phyloP scores from a whole-genome alignment of 179 eudicot species.

The Camellia oleifera region DNA sequence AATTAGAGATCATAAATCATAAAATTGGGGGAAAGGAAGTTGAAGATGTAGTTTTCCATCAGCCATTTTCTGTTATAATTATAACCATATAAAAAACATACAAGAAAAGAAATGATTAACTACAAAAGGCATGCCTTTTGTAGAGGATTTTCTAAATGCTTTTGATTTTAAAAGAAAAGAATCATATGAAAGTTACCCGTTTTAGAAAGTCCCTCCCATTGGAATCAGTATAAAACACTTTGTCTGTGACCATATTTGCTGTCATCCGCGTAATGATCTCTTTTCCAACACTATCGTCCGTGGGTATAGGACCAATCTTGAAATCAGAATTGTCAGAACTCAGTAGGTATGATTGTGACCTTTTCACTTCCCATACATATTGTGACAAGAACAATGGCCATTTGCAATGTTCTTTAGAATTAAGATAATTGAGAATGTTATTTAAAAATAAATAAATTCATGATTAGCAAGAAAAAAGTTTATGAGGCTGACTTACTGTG shows the following conservation, averaged over 20 bases:
- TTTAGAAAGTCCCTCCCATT: slow-evolving; percentile 85
- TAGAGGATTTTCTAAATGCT: background rate
- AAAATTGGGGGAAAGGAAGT: background rate
- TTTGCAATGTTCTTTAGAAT: slow-evolving; percentile 3
- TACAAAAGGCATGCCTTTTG: slow-evolving; percentile 4
- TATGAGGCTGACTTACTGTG: slow-evolving; percentile 47
- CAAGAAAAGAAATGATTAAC: background rate
- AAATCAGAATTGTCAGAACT: slow-evolving; percentile 18
- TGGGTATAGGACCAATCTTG: slow-evolving; percentile 83
- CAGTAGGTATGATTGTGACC: background rate
- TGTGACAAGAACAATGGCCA: background rate
- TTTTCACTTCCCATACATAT: background rate
- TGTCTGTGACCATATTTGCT: slow-evolving; percentile 60
- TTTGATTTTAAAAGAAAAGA: slow-evolving; percentile 8
- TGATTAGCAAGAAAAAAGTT: background rate
- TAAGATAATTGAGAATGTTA: background rate
- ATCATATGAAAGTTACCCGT: slow-evolving; percentile 44
- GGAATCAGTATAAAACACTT: slow-evolving; percentile 81
- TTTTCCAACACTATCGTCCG: slow-evolving; percentile 52
- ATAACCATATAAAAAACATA: slow-evolving; percentile 6
- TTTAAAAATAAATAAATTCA: background rate
- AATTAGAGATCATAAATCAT: background rate
- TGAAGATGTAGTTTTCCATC: background rate
- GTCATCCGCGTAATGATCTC: slow-evolving; percentile 71
- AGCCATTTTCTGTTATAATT: background rate